These are phyloP conservation scores for Lotmaria passim DNA, from an alignment of 208 protist genomes.

Conservation along the genomic window DNA sequence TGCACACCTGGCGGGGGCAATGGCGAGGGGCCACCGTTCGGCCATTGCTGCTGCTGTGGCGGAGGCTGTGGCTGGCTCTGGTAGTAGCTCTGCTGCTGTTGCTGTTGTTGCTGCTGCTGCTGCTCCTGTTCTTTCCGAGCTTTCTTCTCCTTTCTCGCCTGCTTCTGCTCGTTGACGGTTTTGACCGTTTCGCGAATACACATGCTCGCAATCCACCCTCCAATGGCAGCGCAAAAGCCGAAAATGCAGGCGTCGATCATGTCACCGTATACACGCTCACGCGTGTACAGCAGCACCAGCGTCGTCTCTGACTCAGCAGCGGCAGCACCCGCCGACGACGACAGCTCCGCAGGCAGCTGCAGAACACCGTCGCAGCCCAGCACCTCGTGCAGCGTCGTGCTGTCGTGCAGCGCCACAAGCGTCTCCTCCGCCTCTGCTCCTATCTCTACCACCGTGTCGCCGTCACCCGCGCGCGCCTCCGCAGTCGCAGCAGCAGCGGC, in stretches of 20 bases:
- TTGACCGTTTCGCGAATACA: conserved; percentile 11
- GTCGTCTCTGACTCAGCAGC: conserved; percentile 10
- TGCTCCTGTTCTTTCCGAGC: conserved; percentile 1
- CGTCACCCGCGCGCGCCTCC: not conserved
- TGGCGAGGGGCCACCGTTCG: not conserved
- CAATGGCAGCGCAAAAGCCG: conserved; percentile 16
- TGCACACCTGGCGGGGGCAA: not conserved
- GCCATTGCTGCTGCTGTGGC: not conserved
- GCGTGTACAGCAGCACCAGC: conserved; percentile 28
- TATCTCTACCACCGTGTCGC: not conserved
- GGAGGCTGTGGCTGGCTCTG: conserved; percentile 1
- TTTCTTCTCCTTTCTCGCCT: not conserved
- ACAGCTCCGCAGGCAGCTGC: not conserved
- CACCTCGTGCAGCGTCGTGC: conserved; percentile 24
- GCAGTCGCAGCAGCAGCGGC: not conserved
- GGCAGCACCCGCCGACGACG: not conserved
- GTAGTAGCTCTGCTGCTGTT: conserved; percentile 21
- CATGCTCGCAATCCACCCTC: conserved; percentile 19
- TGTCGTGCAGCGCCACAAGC: conserved; percentile 22
- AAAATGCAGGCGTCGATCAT: conserved; percentile 14
- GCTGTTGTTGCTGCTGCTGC: conserved; percentile 6
- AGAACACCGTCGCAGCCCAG: conserved; percentile 11
- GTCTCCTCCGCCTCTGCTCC: not conserved
- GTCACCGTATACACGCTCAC: conserved; percentile 26
- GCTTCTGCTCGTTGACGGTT: not conserved